Evolutionary conservation across 495 filamentous ascomycete species (phyloP), one percentile per base, ranked within the genome.

Genomic region (Corynascus novoguineensis): DNA sequence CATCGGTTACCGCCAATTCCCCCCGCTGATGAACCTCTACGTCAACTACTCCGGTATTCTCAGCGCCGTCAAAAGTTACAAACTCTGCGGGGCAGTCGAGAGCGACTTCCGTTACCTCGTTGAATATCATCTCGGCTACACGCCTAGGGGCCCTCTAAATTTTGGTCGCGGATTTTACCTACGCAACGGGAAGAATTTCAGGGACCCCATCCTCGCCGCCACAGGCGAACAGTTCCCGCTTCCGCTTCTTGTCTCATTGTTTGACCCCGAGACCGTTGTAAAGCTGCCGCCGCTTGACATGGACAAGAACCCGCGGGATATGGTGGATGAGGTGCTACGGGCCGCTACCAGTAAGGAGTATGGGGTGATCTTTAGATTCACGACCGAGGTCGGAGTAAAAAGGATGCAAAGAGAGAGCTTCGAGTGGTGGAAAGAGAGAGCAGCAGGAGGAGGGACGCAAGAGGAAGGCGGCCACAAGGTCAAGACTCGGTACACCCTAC

Each of bases 401-500:
- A 27, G 15, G 14, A 28, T 41, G 38, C 17, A 14, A 17, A 32
- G 60, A 11, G 57, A 63, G 27, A 50, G 37, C 11, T 63, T 63
- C 35, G 60, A 60, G 32, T 63, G 52, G 57, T 11, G 52, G 38
- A 56, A 53, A n/a, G n/a, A n/a, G n/a, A n/a, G n/a, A 15, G n/a
- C 40, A 0, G 40, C 40, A 15, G n/a, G 11, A 14, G 22, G 42
- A 25, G 31, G 24, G 21, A 37, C 12, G 25, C 42, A 40, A 40
- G 7, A 40, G 37, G 37, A 8, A 40, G 37, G 15, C 37, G 37
- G 8, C 8, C n/a, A 42, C 5, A 42, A 21, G 17, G 12, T 40
- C 37, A n/a, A n/a, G 11, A 42, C 4, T 5, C 40, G 40, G 40
- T 42, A 21, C 40, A 42, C n/a, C 3, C 40, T 42, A 19, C 11